Evolutionary conservation across 2,329 filamentous ascomycete species (phyloP).

Genomic region (Fusarium vanettenii): DNA sequence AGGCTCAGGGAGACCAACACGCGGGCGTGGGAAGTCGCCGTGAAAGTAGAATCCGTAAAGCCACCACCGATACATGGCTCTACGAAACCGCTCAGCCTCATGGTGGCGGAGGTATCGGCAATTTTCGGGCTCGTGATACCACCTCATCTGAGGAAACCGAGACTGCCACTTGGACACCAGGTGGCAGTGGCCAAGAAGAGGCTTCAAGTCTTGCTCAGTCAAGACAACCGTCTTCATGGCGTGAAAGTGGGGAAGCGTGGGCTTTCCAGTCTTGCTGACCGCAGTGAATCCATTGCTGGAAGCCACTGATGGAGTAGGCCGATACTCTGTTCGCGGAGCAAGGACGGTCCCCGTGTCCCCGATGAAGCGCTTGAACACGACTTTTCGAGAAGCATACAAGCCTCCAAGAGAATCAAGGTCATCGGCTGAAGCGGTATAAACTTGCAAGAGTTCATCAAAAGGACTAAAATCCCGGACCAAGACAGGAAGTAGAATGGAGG

Average conservation of each 20-base stretch:
- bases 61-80: slow-evolving; percentile 66
- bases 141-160: slow-evolving; percentile 57
- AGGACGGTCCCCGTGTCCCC: slow-evolving; percentile 48
- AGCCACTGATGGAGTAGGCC: background rate
- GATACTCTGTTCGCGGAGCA: slow-evolving; percentile 24
- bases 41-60: slow-evolving; percentile 65
- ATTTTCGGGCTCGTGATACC: slow-evolving; percentile 59
- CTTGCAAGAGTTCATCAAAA: slow-evolving; percentile 59
- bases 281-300: slow-evolving; percentile 33
- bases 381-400: slow-evolving; percentile 52
- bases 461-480: slow-evolving; percentile 57
- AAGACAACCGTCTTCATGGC: slow-evolving; percentile 44
- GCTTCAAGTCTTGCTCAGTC: slow-evolving; percentile 47
- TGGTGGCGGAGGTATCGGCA: slow-evolving; percentile 56
- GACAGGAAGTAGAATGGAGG: slow-evolving; percentile 56
- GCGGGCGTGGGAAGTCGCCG: slow-evolving; percentile 53
- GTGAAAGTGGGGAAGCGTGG: background rate
- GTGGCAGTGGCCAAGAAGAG: slow-evolving; percentile 50
- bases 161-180: slow-evolving; percentile 54
- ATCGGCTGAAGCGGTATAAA: slow-evolving; percentile 56
- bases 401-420: slow-evolving; percentile 49
- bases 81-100: slow-evolving; percentile 61
- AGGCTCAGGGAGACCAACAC: slow-evolving; percentile 52
- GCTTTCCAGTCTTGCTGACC: slow-evolving; percentile 37
- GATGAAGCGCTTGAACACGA: slow-evolving; percentile 53